phyloP scores from a whole-genome alignment of 2,329 filamentous ascomycete genomes.

The Alternaria sp. region DNA sequence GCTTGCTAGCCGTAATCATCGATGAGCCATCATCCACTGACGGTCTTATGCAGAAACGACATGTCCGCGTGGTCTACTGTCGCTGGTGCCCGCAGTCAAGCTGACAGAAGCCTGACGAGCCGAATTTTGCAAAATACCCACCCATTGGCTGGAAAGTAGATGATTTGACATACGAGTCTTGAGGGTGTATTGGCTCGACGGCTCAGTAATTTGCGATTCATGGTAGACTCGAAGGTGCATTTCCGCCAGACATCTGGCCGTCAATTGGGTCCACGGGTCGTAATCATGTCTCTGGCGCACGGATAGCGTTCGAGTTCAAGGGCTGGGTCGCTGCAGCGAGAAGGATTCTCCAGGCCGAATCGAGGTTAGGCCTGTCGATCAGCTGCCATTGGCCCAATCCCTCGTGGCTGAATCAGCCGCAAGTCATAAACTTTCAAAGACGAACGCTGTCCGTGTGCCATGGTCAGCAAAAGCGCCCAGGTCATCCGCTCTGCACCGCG shows the following conservation, averaged over 20 bases:
- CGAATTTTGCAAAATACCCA: constrained; percentile 3
- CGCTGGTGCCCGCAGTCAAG: constrained; percentile 6
- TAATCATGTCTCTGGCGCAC: constrained; percentile 8
- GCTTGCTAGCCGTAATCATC: constrained; percentile 22
- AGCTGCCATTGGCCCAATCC: constrained; percentile 16
- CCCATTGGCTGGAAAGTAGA: neutral
- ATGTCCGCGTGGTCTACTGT: constrained; percentile 15
- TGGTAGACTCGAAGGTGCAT: constrained; percentile 4
- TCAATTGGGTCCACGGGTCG: constrained; percentile 1
- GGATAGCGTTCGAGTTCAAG: constrained; percentile 13
- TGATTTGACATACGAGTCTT: neutral
- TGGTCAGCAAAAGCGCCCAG: constrained; percentile 1
- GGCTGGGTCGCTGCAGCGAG: constrained; percentile 7
- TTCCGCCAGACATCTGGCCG: neutral
- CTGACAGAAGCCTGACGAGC: constrained; percentile 6
- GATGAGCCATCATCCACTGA: constrained; percentile 12
- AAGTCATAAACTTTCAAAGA: neutral
- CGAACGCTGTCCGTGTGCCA: constrained; percentile 1
- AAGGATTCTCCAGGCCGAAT: constrained; percentile 25
- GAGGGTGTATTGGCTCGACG: constrained; percentile 8
- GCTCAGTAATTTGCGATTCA: neutral
- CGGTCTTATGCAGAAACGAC: constrained; percentile 3
- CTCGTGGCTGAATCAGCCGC: constrained; percentile 1
- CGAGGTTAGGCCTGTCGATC: constrained; percentile 20
- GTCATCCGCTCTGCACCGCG: constrained; percentile 15